These are phyloP conservation scores for Umbelopsis vinacea DNA, from an alignment of 192 early-diverging fungal species.

Conservation along the genomic window DNA sequence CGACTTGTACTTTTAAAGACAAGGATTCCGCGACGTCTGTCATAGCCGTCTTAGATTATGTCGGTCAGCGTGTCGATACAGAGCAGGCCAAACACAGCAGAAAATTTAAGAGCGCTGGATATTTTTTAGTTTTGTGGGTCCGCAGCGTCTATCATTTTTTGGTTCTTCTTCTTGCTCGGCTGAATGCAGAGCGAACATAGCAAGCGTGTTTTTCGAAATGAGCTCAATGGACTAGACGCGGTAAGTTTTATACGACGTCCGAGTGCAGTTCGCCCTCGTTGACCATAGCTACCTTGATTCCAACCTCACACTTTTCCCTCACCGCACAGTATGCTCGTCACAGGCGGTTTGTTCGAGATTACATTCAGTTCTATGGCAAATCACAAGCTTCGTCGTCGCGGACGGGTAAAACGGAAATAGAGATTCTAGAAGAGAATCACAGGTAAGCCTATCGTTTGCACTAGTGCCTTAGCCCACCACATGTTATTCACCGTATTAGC, in stretches of 20 bases:
- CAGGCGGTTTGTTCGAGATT: slow-evolving; percentile 63
- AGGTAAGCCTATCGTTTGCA: slow-evolving; percentile 43
- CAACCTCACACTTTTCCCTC: not conserved
- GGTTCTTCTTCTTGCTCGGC: slow-evolving; percentile 10
- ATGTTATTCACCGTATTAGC: not conserved
- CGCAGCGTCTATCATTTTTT: not conserved
- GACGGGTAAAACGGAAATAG: slow-evolving; percentile 57
- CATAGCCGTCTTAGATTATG: not conserved
- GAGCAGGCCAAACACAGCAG: too few relatives aligned
- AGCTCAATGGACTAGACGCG: slow-evolving; percentile 49
- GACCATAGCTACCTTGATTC: too few relatives aligned
- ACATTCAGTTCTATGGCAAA: slow-evolving; percentile 51
- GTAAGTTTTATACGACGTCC: slow-evolving; percentile 31
- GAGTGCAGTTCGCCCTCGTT: not conserved
- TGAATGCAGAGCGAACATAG: slow-evolving; percentile 23
- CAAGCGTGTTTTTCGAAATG: slow-evolving; percentile 41
- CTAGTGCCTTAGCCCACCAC: not conserved
- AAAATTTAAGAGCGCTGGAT: not conserved
- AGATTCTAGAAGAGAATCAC: slow-evolving; percentile 76
- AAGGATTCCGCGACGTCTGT: not conserved
- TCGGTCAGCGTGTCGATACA: not conserved
- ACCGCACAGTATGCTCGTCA: slow-evolving; percentile 54
- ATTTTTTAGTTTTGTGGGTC: not conserved
- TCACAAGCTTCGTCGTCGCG: not conserved
- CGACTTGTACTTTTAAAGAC: slow-evolving; percentile 41